phyloP scores from a whole-genome alignment of 371 early-diverging fungal species.

The Mucor sp. region DNA sequence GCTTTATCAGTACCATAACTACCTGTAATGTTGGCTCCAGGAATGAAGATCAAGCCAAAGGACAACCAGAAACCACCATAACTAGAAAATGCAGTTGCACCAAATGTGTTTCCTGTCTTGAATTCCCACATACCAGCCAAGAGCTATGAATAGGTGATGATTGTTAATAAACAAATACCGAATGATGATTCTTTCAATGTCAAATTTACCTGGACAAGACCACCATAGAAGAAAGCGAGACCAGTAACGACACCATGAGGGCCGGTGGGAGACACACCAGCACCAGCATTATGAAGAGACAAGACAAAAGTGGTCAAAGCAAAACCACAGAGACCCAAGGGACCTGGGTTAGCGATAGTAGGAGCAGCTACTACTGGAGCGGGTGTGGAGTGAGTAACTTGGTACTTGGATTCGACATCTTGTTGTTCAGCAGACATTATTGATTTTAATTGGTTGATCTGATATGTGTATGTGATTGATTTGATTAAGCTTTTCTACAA shows the following conservation, averaged over 20 bases:
- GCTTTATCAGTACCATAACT: slow-evolving; percentile 45
- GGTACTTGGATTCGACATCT: slow-evolving; percentile 31
- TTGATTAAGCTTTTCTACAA: background rate
- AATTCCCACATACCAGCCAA: slow-evolving; percentile 82
- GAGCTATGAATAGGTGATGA: slow-evolving; percentile 34
- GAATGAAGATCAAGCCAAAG: slow-evolving; percentile 62
- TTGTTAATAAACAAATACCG: background rate
- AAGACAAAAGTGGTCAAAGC: slow-evolving; percentile 79
- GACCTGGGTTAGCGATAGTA: slow-evolving; percentile 70
- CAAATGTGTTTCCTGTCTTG: slow-evolving; percentile 74
- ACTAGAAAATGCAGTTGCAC: slow-evolving; percentile 79
- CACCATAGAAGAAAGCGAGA: slow-evolving; percentile 80
- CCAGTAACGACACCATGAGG: slow-evolving; percentile 65
- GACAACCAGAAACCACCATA: slow-evolving; percentile 81
- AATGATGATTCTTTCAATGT: background rate
- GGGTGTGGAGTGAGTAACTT: slow-evolving; percentile 14
- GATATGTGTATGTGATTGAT: background rate
- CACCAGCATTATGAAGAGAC: slow-evolving; percentile 68
- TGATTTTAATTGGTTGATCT: background rate
- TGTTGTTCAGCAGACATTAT: slow-evolving; percentile 23
- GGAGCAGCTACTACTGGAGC: slow-evolving; percentile 24
- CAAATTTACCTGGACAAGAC: slow-evolving; percentile 64
- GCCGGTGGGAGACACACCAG: slow-evolving; percentile 57
- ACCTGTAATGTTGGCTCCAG: slow-evolving; percentile 50
- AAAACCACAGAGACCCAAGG: slow-evolving; percentile 74